A percentile compares a stretch with the other conserved stretches of the same genome.
Evolutionary conservation across 2,329 filamentous ascomycete species (phyloP).

Genomic region (Immersiporthe knoxdaviesiana): DNA sequence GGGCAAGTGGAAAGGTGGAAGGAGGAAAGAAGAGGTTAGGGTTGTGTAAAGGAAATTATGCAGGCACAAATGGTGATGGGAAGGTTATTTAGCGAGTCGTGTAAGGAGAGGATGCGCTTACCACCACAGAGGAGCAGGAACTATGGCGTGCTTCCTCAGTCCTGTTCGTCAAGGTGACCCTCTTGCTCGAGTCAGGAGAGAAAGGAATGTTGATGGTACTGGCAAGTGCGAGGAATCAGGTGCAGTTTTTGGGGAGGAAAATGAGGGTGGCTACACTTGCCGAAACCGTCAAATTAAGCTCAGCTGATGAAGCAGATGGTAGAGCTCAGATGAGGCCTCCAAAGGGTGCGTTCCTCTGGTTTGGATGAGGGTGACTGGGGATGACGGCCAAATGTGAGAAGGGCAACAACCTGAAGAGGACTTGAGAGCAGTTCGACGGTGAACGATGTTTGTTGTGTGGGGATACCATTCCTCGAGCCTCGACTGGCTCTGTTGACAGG

Average conservation of each 20-base stretch:
- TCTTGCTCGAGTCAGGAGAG: neutral
- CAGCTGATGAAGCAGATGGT: neutral
- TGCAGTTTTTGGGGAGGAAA: no score
- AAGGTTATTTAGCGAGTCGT: neutral
- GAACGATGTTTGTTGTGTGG: neutral
- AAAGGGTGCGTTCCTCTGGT: neutral
- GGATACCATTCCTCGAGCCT: neutral
- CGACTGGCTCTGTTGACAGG: neutral
- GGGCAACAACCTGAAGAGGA: no score
- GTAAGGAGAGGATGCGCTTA: neutral
- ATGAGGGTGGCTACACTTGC: neutral
- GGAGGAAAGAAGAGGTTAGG: no score
- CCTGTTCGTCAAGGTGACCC: neutral
- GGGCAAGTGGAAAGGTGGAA: neutral
- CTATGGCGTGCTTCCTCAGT: neutral
- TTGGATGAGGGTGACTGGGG: neutral
- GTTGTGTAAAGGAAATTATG: neutral
- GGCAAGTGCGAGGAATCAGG: neutral
- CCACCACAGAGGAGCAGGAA: neutral
- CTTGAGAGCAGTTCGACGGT: neutral
- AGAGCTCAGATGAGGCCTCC: neutral
- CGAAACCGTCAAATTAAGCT: no score
- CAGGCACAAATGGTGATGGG: neutral
- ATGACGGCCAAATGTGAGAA: neutral
- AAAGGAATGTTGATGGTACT: no score